Conservation (phyloP, 148 eudicot species). For the Rhododendron ovatum region DNA sequence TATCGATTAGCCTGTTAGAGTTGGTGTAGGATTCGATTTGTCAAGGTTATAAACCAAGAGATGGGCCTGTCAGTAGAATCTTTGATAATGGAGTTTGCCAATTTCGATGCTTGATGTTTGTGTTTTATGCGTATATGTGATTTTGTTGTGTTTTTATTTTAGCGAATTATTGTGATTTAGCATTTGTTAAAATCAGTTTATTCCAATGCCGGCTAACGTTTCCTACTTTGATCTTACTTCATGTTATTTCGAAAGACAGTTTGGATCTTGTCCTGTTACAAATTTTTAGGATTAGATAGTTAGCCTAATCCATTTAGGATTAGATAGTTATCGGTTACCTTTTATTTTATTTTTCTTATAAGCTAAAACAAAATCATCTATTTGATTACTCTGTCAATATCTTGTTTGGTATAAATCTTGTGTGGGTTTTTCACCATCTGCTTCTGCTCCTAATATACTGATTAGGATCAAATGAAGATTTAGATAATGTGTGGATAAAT, state of each 20-base stretch:
- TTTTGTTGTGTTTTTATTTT: neutral
- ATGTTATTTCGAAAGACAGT: neutral
- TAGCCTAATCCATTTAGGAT: too few species aligned
- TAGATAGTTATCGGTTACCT: neutral
- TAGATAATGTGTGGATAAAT: neutral
- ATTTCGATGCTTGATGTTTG: neutral
- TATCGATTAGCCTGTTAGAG: slow-evolving; percentile 7
- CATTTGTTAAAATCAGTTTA: neutral
- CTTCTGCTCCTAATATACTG: too few species aligned
- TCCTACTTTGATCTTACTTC: neutral
- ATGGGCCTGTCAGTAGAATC: neutral
- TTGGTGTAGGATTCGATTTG: neutral
- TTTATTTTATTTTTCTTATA: neutral
- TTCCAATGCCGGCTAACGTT: neutral
- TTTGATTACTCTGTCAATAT: too few species aligned
- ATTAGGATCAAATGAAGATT: neutral
- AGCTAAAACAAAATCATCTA: too few species aligned
- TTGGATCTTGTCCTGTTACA: too few species aligned
- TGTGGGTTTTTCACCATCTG: too few species aligned
- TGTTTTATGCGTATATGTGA: neutral
- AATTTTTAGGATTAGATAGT: too few species aligned
- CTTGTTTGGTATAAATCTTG: too few species aligned
- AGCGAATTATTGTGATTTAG: neutral
- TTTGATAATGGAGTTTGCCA: neutral
- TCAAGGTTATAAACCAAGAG: neutral